Conservation (phyloP, 805 yeast species). For the Candida nemodendra region DNA sequence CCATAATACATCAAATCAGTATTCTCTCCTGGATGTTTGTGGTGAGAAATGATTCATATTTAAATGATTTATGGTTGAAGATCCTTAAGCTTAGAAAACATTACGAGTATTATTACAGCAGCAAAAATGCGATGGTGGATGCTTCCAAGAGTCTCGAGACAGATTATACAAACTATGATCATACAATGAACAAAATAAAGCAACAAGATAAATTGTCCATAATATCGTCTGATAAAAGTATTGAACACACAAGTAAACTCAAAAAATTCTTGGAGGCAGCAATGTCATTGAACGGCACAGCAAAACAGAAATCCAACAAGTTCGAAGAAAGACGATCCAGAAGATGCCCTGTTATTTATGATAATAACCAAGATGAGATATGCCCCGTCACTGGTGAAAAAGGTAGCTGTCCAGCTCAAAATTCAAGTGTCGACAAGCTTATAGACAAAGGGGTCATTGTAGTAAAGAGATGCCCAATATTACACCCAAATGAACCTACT, state of each 20-base stretch:
- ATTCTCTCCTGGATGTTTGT: constrained; percentile 59
- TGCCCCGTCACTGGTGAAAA: constrained; percentile 27
- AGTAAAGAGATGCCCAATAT: constrained; percentile 28
- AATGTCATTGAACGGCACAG: constrained; percentile 13
- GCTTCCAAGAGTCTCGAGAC: constrained; percentile 31
- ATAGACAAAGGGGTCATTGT: constrained; percentile 5
- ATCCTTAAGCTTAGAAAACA: constrained; percentile 36
- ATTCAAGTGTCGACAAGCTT: constrained; percentile 1
- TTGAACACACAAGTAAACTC: constrained; percentile 32
- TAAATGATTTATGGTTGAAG: constrained; percentile 51
- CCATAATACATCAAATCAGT: constrained; percentile 39
- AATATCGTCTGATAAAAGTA: constrained; percentile 25
- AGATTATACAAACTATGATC: constrained; percentile 32
- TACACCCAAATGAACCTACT: constrained; percentile 25
- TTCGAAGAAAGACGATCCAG: constrained; percentile 1
- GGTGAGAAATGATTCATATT: constrained; percentile 57
- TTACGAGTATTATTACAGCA: constrained; percentile 36
- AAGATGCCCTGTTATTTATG: constrained; percentile 11
- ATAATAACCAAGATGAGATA: constrained; percentile 6
- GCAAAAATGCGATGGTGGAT: constrained; percentile 30
- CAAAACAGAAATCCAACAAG: not conserved
- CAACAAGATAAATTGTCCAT: constrained; percentile 15
- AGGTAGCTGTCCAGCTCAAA: constrained; percentile 25
- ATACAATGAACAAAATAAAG: constrained; percentile 24
- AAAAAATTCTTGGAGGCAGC: constrained; percentile 33